These are phyloP conservation scores for Herpetospermum pedunculosum DNA, from an alignment of 306 rosid genomes.

Conservation along the genomic window DNA sequence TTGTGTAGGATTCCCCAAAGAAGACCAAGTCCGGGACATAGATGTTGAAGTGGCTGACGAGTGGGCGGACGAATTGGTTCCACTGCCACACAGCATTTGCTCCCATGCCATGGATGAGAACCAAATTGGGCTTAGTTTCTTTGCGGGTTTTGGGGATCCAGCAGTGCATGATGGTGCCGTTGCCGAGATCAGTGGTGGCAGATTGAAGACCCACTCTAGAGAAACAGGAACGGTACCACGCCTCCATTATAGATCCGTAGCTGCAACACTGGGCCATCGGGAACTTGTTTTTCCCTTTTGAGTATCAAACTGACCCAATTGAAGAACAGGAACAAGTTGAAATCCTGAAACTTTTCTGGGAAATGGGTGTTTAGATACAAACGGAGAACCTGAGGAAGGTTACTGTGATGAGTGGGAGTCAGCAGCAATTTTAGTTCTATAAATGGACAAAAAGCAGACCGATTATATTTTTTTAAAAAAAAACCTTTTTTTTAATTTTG, in stretches of 20 bases:
- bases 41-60: slow-evolving; percentile 57
- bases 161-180: slow-evolving; percentile 70
- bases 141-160: slow-evolving; percentile 53
- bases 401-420: background rate
- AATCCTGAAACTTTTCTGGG: background rate
- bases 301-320: background rate
- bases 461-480: no score
- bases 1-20: slow-evolving; percentile 67
- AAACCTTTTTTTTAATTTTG: background rate
- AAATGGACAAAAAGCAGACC: background rate
- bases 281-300: background rate
- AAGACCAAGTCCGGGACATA: slow-evolving; percentile 79
- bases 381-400: background rate
- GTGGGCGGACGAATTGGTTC: slow-evolving; percentile 48
- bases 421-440: background rate
- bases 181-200: slow-evolving; percentile 64
- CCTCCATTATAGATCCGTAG: slow-evolving; percentile 29
- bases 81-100: slow-evolving; percentile 99
- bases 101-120: slow-evolving; percentile 78
- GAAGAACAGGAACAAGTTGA: background rate
- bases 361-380: background rate
- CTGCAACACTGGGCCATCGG: slow-evolving; percentile 43
- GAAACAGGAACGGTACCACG: slow-evolving; percentile 46
- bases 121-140: slow-evolving; percentile 38
- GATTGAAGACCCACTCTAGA: slow-evolving; percentile 54